phyloP scores from a whole-genome alignment of 768 basidiomycete species.

The Cyathus striatus region DNA sequence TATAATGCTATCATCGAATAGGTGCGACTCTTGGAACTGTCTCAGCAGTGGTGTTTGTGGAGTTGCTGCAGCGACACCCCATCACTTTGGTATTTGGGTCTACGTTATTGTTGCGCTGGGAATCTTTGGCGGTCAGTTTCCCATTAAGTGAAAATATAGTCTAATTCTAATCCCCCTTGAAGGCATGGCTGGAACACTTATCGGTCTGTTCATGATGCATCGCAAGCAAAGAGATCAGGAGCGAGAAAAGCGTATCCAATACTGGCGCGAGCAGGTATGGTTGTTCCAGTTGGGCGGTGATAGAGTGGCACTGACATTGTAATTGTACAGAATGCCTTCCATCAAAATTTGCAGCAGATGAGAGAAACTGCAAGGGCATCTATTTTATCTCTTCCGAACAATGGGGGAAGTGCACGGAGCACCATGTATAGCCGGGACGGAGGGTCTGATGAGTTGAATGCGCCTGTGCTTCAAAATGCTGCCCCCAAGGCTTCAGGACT shows the following conservation, averaged over 20 bases:
- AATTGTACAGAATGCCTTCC: slow-evolving; percentile 59
- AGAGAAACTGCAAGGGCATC: slow-evolving; percentile 68
- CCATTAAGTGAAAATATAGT: slow-evolving; percentile 18
- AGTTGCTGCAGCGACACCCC: slow-evolving; percentile 48
- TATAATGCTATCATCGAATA: no score
- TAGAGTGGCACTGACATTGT: slow-evolving; percentile 5
- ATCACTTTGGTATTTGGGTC: slow-evolving; percentile 61
- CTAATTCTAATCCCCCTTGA: not conserved
- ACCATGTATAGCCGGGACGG: slow-evolving; percentile 44
- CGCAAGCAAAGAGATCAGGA: slow-evolving; percentile 68
- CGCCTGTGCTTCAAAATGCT: slow-evolving; percentile 46
- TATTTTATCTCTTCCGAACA: slow-evolving; percentile 49
- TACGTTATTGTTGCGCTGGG: slow-evolving; percentile 68
- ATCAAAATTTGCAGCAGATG: slow-evolving; percentile 78
- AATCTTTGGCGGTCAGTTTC: slow-evolving; percentile 73
- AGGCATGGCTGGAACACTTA: slow-evolving; percentile 76
- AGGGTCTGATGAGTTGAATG: slow-evolving; percentile 48
- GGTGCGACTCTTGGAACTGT: slow-evolving; percentile 79
- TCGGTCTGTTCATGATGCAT: slow-evolving; percentile 66
- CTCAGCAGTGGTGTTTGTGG: slow-evolving; percentile 58
- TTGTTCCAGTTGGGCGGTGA: not conserved
- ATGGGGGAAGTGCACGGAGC: slow-evolving; percentile 41
- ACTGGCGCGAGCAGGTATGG: slow-evolving; percentile 82
- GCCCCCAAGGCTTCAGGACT: slow-evolving; percentile 51
- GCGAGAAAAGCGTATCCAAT: slow-evolving; percentile 79